These are phyloP conservation scores for Mycena crocata DNA, from an alignment of 768 basidiomycete species.

Conservation along the genomic window DNA sequence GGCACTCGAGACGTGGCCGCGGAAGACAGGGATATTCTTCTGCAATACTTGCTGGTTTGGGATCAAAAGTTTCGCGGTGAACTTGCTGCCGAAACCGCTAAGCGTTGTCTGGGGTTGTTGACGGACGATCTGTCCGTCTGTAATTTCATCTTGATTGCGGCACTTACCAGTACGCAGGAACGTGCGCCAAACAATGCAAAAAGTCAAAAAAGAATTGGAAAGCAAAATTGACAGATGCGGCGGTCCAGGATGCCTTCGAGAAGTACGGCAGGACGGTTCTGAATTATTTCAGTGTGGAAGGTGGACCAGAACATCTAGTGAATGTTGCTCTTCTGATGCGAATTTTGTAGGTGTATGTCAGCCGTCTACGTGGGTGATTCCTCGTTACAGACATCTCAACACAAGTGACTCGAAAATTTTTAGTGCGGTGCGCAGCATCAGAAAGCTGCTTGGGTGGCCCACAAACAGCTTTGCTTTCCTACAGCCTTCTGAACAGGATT, in stretches of 20 bases:
- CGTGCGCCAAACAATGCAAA: slow-evolving; percentile 41
- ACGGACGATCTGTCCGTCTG: slow-evolving; percentile 40
- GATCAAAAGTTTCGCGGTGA: slow-evolving; percentile 39
- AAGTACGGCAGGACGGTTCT: slow-evolving; percentile 36
- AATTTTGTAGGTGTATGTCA: slow-evolving; percentile 58
- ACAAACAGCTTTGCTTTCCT: slow-evolving; percentile 49
- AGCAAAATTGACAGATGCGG: slow-evolving; percentile 46
- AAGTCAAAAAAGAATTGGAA: slow-evolving; percentile 46
- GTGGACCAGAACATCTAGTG: slow-evolving; percentile 33
- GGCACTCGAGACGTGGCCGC: slow-evolving; percentile 46
- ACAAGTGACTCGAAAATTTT: not conserved
- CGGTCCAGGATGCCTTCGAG: slow-evolving; percentile 40
- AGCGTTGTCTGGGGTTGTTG: slow-evolving; percentile 49
- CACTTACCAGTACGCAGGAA: slow-evolving; percentile 32
- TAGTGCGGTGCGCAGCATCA: slow-evolving; percentile 52
- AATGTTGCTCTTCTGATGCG: slow-evolving; percentile 1
- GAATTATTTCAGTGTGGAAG: slow-evolving; percentile 53
- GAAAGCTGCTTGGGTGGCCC: slow-evolving; percentile 48
- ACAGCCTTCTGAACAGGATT: slow-evolving; percentile 47
- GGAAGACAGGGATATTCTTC: slow-evolving; percentile 46
- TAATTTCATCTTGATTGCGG: not conserved
- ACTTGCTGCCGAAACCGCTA: slow-evolving; percentile 46
- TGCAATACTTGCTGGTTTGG: slow-evolving; percentile 49
- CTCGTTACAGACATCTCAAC: slow-evolving; percentile 7
- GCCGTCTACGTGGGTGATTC: slow-evolving; percentile 53